These are phyloP conservation scores for Metschnikowia shivogae DNA, from an alignment of 805 yeast genomes.

Conservation along the genomic window DNA sequence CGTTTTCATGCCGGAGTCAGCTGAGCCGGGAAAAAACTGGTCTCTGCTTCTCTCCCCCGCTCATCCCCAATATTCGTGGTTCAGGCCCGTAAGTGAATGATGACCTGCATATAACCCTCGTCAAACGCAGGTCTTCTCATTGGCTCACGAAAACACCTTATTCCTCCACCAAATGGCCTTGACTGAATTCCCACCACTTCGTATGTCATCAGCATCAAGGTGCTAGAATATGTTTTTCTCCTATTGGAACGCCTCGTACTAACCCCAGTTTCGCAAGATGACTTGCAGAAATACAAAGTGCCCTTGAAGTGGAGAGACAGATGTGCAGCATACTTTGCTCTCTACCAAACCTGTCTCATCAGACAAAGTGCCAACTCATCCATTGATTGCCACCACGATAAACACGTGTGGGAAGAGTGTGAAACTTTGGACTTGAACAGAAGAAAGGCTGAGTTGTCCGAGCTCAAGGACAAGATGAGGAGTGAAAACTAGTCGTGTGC, in stretches of 20 bases:
- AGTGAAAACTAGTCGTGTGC: conserved; percentile 9
- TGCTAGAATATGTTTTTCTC: background rate
- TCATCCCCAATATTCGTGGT: background rate
- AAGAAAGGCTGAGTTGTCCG: conserved; percentile 69
- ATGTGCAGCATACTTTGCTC: conserved; percentile 59
- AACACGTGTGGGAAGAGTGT: conserved; percentile 83
- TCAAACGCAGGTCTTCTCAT: conserved; percentile 18
- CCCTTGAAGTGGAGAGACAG: conserved; percentile 81
- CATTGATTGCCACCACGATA: conserved; percentile 64
- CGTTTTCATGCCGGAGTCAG: background rate
- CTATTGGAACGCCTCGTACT: conserved; percentile 10
- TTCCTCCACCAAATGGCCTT: conserved; percentile 13
- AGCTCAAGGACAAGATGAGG: conserved; percentile 43
- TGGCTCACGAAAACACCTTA: conserved; percentile 13
- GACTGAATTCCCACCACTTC: conserved; percentile 21
- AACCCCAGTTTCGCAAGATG: conserved; percentile 68
- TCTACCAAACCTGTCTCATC: conserved; percentile 40
- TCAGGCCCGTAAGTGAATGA: background rate
- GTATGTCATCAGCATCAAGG: conserved; percentile 11
- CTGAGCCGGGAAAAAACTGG: too few species aligned
- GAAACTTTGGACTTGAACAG: conserved; percentile 77
- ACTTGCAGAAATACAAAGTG: conserved; percentile 72
- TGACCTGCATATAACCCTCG: conserved; percentile 2
- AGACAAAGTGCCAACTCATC: conserved; percentile 42
- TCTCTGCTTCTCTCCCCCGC: background rate